Evolutionary conservation across 2,329 filamentous ascomycete species (phyloP), one percentile per base, ranked within the genome.

Genomic region (Xylariaceae sp.): DNA sequence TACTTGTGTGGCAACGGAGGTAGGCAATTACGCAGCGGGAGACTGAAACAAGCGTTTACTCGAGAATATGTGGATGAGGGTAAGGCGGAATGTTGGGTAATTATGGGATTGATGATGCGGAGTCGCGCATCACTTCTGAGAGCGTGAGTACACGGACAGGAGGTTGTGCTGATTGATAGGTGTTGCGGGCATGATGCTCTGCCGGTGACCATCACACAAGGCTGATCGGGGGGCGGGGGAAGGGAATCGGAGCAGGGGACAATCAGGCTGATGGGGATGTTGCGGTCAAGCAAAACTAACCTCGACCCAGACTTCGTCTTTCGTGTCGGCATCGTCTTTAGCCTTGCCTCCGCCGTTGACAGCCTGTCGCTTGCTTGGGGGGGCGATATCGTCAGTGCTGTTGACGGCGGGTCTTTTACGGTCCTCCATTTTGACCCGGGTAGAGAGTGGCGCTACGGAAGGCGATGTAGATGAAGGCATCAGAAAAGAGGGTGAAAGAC

Each of bases 371-470:
- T 97, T 99, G 69, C 85, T 88, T 27, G 92, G 91, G 63, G 92
- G 92, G 62, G 88, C 88, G 68, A 89, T 78, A 65, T 96, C 90
- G 72, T 94, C 89, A 68, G 83, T 77, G 70, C 87, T 88, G 74
- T 83, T 81, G 65, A 87, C 81, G 70, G 91, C 89, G 70, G 91
- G 88, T 83, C 94, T 86, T 83, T 99, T 99, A 83, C 94, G 90
- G 80, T 97, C 94, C 82, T 99, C 94, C 92, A 97, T 99, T 83
- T 94, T 96, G 79, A 85, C 79, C 76, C 89, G 80, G 81, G 85
- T 85, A 77, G 89, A 87, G 79, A 88, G 84, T 80, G 86, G 80
- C 70, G 76, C 73, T 74, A 86, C 80, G 74, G 84, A 81, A 72
- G 80, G 80, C 65, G 83, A 81, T 76, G 88, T 87, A 77, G 88